Base-by-base conservation (phyloP, 305 asterid genomes). In the Ilex paraguariensis region DNA sequence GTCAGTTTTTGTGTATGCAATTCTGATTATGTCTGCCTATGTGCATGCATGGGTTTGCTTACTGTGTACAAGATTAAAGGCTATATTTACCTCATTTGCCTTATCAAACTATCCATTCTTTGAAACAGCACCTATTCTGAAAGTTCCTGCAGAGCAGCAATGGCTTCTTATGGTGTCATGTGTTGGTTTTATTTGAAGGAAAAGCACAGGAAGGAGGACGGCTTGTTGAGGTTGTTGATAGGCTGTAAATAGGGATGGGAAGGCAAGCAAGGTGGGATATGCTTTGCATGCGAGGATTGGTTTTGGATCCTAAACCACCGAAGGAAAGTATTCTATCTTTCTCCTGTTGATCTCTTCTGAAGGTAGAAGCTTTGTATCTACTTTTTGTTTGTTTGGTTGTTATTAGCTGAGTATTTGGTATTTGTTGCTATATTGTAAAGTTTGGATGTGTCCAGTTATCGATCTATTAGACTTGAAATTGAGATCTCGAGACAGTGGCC, bases 271-370 rank as follows among this genome's bases (percentile, higher is more conserved):
- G 69, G 64, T 67, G 13, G 61, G 80, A 71, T 14, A 52, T 52
- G 56, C 81, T 87, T 81, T 82, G 81, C 87, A 79, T 77, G 79
- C 70, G 74, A 75, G 66, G 63, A 62, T 62, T 71, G 78, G 56
- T 77, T 83, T 87, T 77, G 89, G 71, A 84, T 79, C 85, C 74
- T 62, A 66, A 50, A 66, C 63, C 68, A 70, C 66, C 67, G 68
- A 69, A 67, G 62, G 56, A 66, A 82, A 75, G 44, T 79, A 82
- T 81, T 69, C 88, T 73, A 79, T 75, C 89, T 78, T 81, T 68
- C 67, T 61, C 60, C 66, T 36, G 31, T 3, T 61, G 4, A 13
- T 15, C 28, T 21, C 28, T 36, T 36, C 42, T 4, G 7, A 36
- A 36, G 42, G 9, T 36, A 59, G 36, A 70, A 42, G 30, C 53